Base-by-base conservation (phyloP, 2,329 filamentous ascomycete genomes). In the Stachybotrys elegans region DNA sequence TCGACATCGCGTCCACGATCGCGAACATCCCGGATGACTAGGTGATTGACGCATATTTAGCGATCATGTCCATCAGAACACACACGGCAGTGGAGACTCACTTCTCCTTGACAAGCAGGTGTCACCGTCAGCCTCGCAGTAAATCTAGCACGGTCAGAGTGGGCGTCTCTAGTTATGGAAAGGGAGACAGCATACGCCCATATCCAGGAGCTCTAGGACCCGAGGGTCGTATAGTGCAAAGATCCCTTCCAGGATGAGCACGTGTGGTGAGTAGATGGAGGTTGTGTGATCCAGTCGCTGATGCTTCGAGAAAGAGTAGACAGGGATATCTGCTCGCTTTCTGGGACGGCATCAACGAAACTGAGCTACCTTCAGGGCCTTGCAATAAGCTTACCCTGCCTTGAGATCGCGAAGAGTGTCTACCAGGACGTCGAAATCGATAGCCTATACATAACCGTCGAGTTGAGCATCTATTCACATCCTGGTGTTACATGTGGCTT, bases 291-390 rank as follows among this genome's bases (percentile, higher is more conserved):
- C 75, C 39, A 91, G 64, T 39, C 93, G 81, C 49, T 88, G 81
- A 66, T 98, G 93, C 60, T 95, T 86, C 53, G 88, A 80, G 64
- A 98, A 98, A 1, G 93, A 98, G 63, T 98, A 98, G 11, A 95
- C 75, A 1, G 93, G 93, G 44, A 98, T 89, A 55, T 97, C 89
- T 43, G 90, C 86, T 59, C 88, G 85, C 64, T 88, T 89, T 47
- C 88, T 92, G 54, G 21, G 48, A 42, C 23, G 17, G 11, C 13
- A 22, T 21, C 39, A 45, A 16, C 42, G 39, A n/a, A 20, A 39
- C 34, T 43, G 32, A 27, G 11, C 5, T 6, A 17, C 12, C 34
- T 8, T n/a, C n/a, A 16, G 11, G 11, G n/a, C 12, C 17, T 36
- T 20, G 17, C 7, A 11, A 36, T 21, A 40, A 35, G 60, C 72